phyloP scores from a whole-genome alignment of 768 basidiomycete species.

The Harrya chromipes region DNA sequence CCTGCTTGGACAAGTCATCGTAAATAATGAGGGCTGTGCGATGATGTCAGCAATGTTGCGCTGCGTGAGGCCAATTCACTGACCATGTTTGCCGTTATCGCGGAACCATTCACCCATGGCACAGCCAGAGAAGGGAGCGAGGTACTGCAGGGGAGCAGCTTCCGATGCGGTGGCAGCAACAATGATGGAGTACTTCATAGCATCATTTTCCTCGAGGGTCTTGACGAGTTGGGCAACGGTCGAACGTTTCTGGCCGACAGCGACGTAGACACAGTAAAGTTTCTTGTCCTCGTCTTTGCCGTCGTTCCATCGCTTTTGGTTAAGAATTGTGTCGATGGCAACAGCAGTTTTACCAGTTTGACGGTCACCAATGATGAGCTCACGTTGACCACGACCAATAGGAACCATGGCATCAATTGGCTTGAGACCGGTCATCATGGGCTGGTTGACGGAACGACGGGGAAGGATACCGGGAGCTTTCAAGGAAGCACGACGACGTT shows the following conservation, averaged over 20 bases:
- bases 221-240: constrained; percentile 99
- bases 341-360: constrained; percentile 99
- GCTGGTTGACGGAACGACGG: constrained; percentile 99
- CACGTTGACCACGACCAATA: constrained; percentile 99
- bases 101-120: constrained; percentile 99
- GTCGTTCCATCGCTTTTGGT: constrained; percentile 99
- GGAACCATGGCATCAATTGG: constrained; percentile 99
- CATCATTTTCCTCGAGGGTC: constrained; percentile 99
- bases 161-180: constrained; percentile 99
- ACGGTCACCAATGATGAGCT: constrained; percentile 99
- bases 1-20: constrained; percentile 99
- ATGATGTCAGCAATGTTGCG: constrained; percentile 14
- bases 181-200: constrained; percentile 99
- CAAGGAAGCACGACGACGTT: constrained; percentile 95
- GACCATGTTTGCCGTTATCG: constrained; percentile 99
- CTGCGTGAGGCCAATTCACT: constrained; percentile 19
- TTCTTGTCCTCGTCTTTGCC: constrained; percentile 96
- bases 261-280: constrained; percentile 99
- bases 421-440: constrained; percentile 99
- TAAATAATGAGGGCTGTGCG: constrained; percentile 89
- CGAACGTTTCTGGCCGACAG: constrained; percentile 98
- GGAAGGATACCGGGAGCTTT: constrained; percentile 99
- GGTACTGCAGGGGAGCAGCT: constrained; percentile 98
- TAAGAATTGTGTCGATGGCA: constrained; percentile 99
- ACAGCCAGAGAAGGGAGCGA: constrained; percentile 99